These are phyloP conservation scores for Wickerhamomyces rabaulensis DNA, from an alignment of 805 yeast species.

Conservation along the genomic window DNA sequence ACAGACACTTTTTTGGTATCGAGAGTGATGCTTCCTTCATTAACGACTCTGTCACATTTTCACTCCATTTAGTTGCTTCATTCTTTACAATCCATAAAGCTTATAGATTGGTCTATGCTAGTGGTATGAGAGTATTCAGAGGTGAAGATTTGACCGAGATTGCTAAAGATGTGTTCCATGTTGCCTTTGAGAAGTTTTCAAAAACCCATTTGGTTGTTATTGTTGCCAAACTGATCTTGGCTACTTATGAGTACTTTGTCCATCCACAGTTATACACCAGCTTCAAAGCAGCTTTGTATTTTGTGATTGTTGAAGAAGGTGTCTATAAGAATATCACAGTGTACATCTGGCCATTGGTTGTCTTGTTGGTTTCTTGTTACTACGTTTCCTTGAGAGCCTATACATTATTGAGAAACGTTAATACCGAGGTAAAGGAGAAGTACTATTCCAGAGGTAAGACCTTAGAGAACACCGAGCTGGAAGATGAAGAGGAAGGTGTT, in stretches of 20 bases:
- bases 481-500: conserved; percentile 1
- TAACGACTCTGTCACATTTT: background rate
- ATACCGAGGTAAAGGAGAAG: conserved; percentile 50
- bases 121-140: background rate
- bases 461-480: conserved; percentile 28
- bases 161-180: background rate
- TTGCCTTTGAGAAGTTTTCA: conserved; percentile 1
- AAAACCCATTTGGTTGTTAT: conserved; percentile 7
- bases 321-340: conserved; percentile 1
- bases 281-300: conserved; percentile 12
- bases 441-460: conserved; percentile 53
- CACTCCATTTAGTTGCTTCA: conserved; percentile 2
- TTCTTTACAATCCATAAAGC: background rate
- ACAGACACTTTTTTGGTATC: conserved; percentile 2
- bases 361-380: conserved; percentile 4
- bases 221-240: conserved; percentile 12
- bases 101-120: background rate
- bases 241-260: conserved; percentile 15
- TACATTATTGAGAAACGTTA: conserved; percentile 18
- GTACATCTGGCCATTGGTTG: conserved; percentile 21
- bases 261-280: conserved; percentile 15
- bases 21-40: conserved; percentile 1
- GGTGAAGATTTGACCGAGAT: background rate
- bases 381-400: background rate
- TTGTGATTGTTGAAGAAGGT: conserved; percentile 6